Evolutionary conservation across 805 yeast species (phyloP), one percentile per base, ranked within the genome.

Genomic region (Lipomyces chichibuensis): DNA sequence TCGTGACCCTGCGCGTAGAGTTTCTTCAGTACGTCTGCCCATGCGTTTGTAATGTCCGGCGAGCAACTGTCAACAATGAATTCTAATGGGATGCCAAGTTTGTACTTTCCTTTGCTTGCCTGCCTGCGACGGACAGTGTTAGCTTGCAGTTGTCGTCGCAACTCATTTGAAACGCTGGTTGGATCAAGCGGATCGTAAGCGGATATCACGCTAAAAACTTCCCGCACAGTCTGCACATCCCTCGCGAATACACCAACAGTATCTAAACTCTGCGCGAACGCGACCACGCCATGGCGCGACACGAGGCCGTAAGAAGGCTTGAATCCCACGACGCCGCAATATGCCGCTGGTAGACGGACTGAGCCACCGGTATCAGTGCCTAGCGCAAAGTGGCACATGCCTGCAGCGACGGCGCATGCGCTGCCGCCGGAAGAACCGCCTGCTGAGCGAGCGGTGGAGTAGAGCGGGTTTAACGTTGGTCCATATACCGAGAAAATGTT

Each of bases 331-430:
- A 89, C 83, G 1, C 93, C 91, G 71, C 94, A 88, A 76, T 89
- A 92, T 23, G 96, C 88, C 1, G 97, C 96, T 0, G 99, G 99
- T 25, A 91, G 80, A 68, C 99, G 83, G 0, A 95, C 91, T 0
- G 98, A 92, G 0, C 99, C 99, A 4, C 99, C 99, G 0, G 99
- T 95, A 74, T 95, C 99, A 0, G 98, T 90, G 0, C 99, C 99
- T 49, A 95, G 77, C 0, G 96, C 85, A 73, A 51, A 57, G 75
- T 89, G 91, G 43, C 87, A 88, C 69, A 87, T 74, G 1, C 80
- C 88, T 0, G 88, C 84, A 0, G 94, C 88, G 1, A 94, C 97
- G 0, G 96, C 90, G 0, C 97, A 97, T 0, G 98, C 98, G 51
- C 95, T 85, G 0, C 99, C 99, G 23, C 98, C 97, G 6, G 97